Evolutionary conservation across 179 eudicot genomes (phyloP).

Genomic region (Beta lomatogona): DNA sequence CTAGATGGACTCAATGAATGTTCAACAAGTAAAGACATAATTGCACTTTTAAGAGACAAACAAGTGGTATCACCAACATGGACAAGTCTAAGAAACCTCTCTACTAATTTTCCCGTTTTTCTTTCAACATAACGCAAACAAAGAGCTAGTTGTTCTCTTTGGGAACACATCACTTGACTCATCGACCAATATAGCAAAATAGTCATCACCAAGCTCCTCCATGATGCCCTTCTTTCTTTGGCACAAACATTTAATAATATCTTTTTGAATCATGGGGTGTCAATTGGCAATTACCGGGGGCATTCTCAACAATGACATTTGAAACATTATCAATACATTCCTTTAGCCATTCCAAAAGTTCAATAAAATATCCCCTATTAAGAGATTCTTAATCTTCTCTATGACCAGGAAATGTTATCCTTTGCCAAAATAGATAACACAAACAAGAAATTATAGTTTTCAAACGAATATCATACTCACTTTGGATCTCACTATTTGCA

Average conservation of each 20-base stretch:
- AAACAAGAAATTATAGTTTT: background rate
- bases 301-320: background rate
- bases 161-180: background rate
- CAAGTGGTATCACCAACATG: background rate
- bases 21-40: background rate
- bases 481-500: background rate
- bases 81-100: background rate
- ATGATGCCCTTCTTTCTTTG: background rate
- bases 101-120: background rate
- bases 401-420: background rate
- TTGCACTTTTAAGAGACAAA: background rate
- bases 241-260: background rate
- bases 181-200: background rate
- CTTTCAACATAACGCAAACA: background rate
- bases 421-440: background rate
- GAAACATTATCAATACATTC: background rate
- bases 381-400: background rate
- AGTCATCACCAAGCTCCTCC: background rate
- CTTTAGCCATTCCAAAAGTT: background rate
- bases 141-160: background rate
- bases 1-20: background rate
- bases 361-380: background rate
- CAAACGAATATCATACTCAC: background rate
- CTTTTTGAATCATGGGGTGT: background rate
- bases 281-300: background rate